Evolutionary conservation across 768 basidiomycete genomes (phyloP), one percentile per base, ranked within the genome.

Genomic region (Boletus bicolor): DNA sequence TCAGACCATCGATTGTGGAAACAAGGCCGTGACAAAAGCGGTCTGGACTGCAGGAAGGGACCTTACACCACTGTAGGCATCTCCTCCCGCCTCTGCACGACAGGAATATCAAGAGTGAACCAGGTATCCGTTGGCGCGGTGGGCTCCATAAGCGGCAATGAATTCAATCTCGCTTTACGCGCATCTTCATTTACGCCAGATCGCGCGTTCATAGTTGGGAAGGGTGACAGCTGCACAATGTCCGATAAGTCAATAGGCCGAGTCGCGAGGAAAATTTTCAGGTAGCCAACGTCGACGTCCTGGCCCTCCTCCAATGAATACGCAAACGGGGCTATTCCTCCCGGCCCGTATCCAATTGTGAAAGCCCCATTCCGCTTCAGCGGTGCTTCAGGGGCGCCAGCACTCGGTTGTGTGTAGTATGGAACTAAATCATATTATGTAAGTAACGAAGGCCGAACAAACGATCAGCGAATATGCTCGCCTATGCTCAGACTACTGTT

Each of bases 261-360:
- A 26, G 51, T 52, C 1, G 51, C 44, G 26, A 52, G 49, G 35
- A 36, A 49, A 11, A 52, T 28, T 26, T 49, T 78, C 48, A 81
- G 69, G 51, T 74, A 76, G 7, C 77, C 75, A 3, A 80, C 65
- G 47, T 80, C 77, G 32, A 69, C 51, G 6, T 52, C 51, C 34
- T 34, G 34, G 34, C 26, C 21, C 10, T 36, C 44, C 34, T 34
- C 37, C 26, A 59, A 39, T 10, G 38, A 59, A 42, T 59, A 59
- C 7, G 14, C 28, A 7, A 59, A 49, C 2, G 58, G 58, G 9
- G 47, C 2, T 12, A 41, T 26, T 34, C 58, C 58, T 63, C 57
- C 41, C 75, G 66, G 4, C 63, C 77, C 77, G 54, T 77, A 77
- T 6, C 79, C 80, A 11, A 80, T 68, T 1, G 73, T 62, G n/a